Evolutionary conservation across 1,284 basidiomycete species (phyloP), one percentile per base, ranked within the genome.

Genomic region (Ganoderma sinense): DNA sequence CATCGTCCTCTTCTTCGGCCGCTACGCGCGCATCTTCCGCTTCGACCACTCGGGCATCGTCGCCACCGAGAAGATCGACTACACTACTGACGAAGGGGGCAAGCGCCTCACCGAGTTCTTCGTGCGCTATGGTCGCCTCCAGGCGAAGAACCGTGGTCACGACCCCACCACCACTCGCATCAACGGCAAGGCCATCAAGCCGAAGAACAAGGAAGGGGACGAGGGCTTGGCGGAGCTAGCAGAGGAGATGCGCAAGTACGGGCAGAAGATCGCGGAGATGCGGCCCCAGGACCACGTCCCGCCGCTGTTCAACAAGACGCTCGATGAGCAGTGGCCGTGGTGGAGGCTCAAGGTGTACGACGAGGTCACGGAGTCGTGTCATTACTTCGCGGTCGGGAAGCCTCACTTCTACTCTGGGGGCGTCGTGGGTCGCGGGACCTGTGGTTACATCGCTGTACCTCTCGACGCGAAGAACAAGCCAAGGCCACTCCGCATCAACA

Each of bases 31-130:
- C 23, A 16, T 75, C 36, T 8, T 65, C n/a, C 51, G 64, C 23
- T 40, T 64, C 58, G 73, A 75, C 41, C 62, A 66, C n/a, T 65
- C 69, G 0, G 69, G 69, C 16, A 18, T 66, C 41, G 16, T 64
- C 58, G 62, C 65, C 11, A 62, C 69, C 0, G 45, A 67, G 61
- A 63, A 68, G 61, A 67, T 74, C 66, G 39, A 66, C 61, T 74
- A 73, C 51, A 59, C 41, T 11, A 4, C 48, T 8, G 1, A 13
- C 48, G 36, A 39, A 1, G 8, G 36, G 8, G 23, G 48, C 14
- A 0, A 10, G 0, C 11, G 23, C 5, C 48, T 53, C 13, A 53
- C 71, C 0, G 55, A 45, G 18, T 40, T 20, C n/a, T 61, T 75
- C 6, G 48, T n/a, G 14, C 70, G 69, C 18, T 67, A 61, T 31